Base-by-base conservation (phyloP, 495 filamentous ascomycete species). In the Aspergillus cristatus region DNA sequence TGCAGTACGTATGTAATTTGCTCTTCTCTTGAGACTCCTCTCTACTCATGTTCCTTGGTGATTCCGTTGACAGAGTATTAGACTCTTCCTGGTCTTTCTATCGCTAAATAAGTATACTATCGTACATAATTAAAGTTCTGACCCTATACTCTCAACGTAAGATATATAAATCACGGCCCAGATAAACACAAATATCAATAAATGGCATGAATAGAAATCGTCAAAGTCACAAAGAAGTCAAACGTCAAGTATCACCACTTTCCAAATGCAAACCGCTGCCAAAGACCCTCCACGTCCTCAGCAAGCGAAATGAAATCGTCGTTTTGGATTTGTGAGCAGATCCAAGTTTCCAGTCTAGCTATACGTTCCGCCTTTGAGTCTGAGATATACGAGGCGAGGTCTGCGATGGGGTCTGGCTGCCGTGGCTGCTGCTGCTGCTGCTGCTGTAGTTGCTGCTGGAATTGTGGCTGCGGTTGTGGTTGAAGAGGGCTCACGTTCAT, bases 181-280 rank as follows among this genome's bases (percentile, higher is more conserved):
- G n/a, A n/a, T n/a, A n/a, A n/a, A 1, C 7, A 4, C 20, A 24
- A 24, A 24, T 24, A 24, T 8, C 4, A 24, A 8, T 24, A 24
- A 39, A 25, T 8, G 10, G 10, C 28, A 32, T 44, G n/a, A n/a
- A n/a, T n/a, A n/a, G n/a, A n/a, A n/a, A n/a, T n/a, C n/a, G n/a
- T n/a, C n/a, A n/a, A n/a, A n/a, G n/a, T n/a, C 8, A 24, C 20
- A 24, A 24, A 24, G 4, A 8, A 4, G 20, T 24, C 4, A 24
- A 24, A 24, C n/a, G n/a, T 24, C 20, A 24, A 24, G 4, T 8
- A 24, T 4, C 20, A 4, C 37, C 36, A 43, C 29, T 44, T 50
- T 2, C 68, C 65, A 42, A 69, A 47, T 12, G 56, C 59, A 43
- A 71, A 58, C 16, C 67, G 62, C 32, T 41, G 51, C 66, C 68